Conservation (phyloP, 345 rosid species). For the Salix viminalis region DNA sequence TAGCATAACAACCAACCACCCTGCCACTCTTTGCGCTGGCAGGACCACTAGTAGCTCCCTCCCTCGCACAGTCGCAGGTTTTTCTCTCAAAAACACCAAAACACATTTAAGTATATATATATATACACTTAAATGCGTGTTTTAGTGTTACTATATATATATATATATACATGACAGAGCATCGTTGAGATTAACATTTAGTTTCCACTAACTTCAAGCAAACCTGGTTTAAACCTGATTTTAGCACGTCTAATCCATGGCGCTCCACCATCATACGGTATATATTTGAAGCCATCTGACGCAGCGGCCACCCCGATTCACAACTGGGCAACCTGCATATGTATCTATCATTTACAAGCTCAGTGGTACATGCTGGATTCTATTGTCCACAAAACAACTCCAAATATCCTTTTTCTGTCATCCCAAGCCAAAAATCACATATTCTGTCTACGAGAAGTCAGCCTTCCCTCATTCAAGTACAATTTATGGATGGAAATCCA, state of each 20-base stretch:
- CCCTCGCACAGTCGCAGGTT: no score
- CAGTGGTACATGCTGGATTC: neutral
- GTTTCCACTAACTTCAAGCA: conserved; percentile 1
- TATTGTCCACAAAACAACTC: neutral
- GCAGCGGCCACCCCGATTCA: neutral
- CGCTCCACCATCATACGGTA: neutral
- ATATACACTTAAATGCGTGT: no score
- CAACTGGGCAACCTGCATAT: no score
- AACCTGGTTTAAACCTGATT: neutral
- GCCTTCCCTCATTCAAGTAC: neutral
- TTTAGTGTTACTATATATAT: no score
- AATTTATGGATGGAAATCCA: neutral
- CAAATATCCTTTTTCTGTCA: neutral
- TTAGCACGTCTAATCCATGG: neutral
- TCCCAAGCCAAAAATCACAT: neutral
- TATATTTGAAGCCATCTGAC: neutral
- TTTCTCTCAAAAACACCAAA: no score
- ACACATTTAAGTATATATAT: no score
- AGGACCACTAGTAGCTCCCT: no score
- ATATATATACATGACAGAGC: no score
- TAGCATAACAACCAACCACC: no score
- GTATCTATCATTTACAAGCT: no score
- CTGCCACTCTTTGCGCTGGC: no score
- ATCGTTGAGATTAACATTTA: conserved; percentile 19
- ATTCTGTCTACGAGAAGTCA: neutral